A percentile compares a stretch with the other conserved stretches of the same genome.
phyloP scores from a whole-genome alignment of 1,284 basidiomycete species.

The Sanghuangporus weigelae region DNA sequence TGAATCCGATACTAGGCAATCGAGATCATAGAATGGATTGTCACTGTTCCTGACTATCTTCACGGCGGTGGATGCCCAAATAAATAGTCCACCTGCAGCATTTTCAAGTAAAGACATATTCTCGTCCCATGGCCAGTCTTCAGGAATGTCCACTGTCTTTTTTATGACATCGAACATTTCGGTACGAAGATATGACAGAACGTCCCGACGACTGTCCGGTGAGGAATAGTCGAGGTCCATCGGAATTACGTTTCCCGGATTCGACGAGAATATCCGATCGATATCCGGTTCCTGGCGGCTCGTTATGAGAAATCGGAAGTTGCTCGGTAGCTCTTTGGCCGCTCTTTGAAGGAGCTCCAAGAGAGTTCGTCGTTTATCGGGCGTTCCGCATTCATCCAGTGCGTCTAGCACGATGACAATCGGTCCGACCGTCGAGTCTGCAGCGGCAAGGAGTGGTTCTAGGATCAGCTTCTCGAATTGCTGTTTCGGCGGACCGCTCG shows the following conservation, averaged over 20 bases:
- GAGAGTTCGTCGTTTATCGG: constrained; percentile 25
- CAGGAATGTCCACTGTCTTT: background rate
- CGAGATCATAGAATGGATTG: background rate
- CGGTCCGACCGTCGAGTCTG: constrained; percentile 18
- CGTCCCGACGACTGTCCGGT: background rate
- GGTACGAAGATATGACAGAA: background rate
- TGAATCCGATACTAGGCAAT: background rate
- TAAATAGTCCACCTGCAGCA: background rate
- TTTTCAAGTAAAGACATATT: background rate
- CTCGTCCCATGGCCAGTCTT: background rate
- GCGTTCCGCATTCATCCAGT: constrained; percentile 9
- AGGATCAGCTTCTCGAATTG: constrained; percentile 30
- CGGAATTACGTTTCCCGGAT: background rate
- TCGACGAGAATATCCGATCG: background rate
- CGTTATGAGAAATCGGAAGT: constrained; percentile 6
- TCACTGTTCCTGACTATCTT: background rate
- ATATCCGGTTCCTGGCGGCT: constrained; percentile 3
- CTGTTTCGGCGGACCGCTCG: background rate
- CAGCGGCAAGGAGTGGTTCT: constrained; percentile 17
- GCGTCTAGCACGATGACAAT: constrained; percentile 17
- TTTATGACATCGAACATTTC: background rate
- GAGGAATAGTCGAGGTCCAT: background rate
- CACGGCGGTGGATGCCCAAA: constrained; percentile 1
- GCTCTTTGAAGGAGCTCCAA: constrained; percentile 24
- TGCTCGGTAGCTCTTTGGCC: background rate